Evolutionary conservation across 1,284 basidiomycete genomes (phyloP), one percentile per base, ranked within the genome.

Genomic region (Porogramme epimiltina): DNA sequence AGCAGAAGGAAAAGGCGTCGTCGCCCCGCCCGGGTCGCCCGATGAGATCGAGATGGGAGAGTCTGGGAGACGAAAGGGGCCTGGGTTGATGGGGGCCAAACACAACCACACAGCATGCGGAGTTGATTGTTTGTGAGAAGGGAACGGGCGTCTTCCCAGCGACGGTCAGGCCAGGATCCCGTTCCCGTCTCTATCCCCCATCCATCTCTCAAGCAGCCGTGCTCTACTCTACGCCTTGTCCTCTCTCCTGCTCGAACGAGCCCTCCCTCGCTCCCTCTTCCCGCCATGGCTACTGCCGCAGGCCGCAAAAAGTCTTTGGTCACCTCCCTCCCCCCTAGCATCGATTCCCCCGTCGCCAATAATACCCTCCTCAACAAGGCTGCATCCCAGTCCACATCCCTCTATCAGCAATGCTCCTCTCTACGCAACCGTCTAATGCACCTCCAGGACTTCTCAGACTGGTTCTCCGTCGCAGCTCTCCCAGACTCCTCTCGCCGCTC

Each of bases 281-380:
- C 52, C 49, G 47, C 52, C 44, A 89, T 89, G 86, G 77, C 84
- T 73, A 77, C 79, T 63, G 80, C 79, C 71, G 80, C 87, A 66
- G 84, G 80, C 70, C 87, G 89, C 69, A 91, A 91, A 87, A 91
- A 90, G 75, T 89, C 87, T 48, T 81, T 91, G 64, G 77, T 85
- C 52, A 84, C 86, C 54, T 80, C 76, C 58, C 71, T 78, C 45
- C 84, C 78, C 60, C 78, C 89, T 47, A 76, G 80, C 43, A 87
- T 89, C 68, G 88, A 90, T 65, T 81, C 80, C 18, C 88, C 86
- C 49, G 77, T 89, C 63, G 84, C 82, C 58, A 81, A 84, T 68
- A 90, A 88, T 75, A 89, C 85, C 47, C 85, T 91, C 60, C 88
- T 93, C 76, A 93, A 93, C 76, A 90, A 91, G 71, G 78, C 88